These are phyloP conservation scores for Quercus variabilis DNA, from an alignment of 306 rosid species.

Conservation along the genomic window DNA sequence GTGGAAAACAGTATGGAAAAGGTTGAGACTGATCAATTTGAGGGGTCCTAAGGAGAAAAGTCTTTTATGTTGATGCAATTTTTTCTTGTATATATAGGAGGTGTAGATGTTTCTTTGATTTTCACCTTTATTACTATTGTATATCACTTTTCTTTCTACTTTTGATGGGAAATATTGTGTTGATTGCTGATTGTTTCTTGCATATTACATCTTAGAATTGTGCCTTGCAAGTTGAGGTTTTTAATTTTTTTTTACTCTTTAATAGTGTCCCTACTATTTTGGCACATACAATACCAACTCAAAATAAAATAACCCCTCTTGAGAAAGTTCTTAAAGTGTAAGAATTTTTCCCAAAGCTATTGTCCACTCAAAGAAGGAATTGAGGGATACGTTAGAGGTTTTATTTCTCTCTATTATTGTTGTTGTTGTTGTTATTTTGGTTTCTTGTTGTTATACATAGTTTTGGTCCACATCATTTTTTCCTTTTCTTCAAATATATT, in stretches of 20 bases:
- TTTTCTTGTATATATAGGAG: background rate
- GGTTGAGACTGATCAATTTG: background rate
- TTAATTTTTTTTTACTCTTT: background rate
- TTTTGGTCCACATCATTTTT: background rate
- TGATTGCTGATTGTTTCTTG: no score
- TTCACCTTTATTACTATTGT: no score
- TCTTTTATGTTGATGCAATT: background rate
- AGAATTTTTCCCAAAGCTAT: no score
- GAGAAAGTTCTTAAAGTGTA: no score
- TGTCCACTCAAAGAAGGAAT: background rate
- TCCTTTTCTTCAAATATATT: background rate
- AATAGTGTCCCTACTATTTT: no score
- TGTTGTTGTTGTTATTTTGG: background rate
- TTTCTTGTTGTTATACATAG: background rate
- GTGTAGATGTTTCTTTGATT: background rate
- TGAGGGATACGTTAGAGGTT: background rate
- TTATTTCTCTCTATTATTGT: background rate
- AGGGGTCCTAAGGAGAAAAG: background rate
- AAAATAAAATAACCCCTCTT: no score
- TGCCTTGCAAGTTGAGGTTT: background rate
- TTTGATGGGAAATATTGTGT: no score
- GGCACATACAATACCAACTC: no score
- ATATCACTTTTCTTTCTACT: no score
- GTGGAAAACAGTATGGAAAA: background rate
- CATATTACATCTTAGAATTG: background rate